Evolutionary conservation across 768 basidiomycete species (phyloP).

Genomic region (Clathrus columnatus): DNA sequence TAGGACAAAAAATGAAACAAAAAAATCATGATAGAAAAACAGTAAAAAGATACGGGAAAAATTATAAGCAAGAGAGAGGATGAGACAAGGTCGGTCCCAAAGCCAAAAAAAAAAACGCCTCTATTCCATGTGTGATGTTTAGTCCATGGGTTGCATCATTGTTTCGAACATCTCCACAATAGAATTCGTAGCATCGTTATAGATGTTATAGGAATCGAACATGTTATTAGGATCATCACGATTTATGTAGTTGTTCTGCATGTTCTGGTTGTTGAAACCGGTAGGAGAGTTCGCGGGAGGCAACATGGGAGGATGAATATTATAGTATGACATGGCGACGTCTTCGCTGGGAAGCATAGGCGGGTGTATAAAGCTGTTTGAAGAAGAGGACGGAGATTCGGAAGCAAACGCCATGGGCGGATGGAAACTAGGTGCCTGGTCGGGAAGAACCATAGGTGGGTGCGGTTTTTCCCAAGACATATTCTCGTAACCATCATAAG

Average conservation of each 20-base stretch:
- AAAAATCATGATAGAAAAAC: slow-evolving; percentile 10
- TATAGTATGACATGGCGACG: slow-evolving; percentile 21
- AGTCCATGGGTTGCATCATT: slow-evolving; percentile 11
- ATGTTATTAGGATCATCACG: slow-evolving; percentile 12
- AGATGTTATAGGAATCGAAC: slow-evolving; percentile 27
- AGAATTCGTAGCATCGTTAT: slow-evolving; percentile 27
- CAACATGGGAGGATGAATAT: slow-evolving; percentile 49
- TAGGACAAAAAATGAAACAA: neutral
- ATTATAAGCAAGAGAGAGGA: neutral
- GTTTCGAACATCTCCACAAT: slow-evolving; percentile 13
- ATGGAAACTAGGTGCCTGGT: slow-evolving; percentile 46
- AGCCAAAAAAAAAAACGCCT: slow-evolving; percentile 4
- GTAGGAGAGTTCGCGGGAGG: slow-evolving; percentile 30
- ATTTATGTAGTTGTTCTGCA: slow-evolving; percentile 28
- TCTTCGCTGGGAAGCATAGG: slow-evolving; percentile 57
- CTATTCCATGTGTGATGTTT: neutral
- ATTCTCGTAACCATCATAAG: slow-evolving; percentile 44
- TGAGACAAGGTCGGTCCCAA: neutral
- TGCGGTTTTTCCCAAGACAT: slow-evolving; percentile 55
- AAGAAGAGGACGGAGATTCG: slow-evolving; percentile 24
- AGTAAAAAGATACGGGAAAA: neutral
- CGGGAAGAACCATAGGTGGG: slow-evolving; percentile 61
- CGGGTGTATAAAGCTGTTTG: slow-evolving; percentile 67
- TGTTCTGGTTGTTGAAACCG: slow-evolving; percentile 26
- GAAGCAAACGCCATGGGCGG: slow-evolving; percentile 55